Evolutionary conservation across 305 asterid species (phyloP), one percentile per base, ranked within the genome.

Genomic region (Plantago coronopus): DNA sequence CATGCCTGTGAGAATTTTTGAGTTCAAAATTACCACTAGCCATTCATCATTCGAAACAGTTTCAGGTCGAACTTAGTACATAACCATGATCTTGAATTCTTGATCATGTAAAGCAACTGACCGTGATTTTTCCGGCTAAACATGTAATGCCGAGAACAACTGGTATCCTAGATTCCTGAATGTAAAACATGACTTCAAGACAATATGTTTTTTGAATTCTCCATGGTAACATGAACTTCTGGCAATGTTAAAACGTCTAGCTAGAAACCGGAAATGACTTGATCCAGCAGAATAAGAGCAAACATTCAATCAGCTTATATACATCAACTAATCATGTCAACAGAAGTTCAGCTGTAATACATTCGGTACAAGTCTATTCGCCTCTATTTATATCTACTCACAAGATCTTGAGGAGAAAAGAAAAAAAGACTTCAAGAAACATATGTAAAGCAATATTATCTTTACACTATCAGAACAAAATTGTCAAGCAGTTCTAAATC

Each of bases 391-490:
- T 19, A 20, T 10, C 31, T 49, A 49, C n/a, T 49, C 55, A 51
- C 57, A 22, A 51, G 40, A 23, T 51, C 57, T 51, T 51, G 40
- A 34, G 13, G 40, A 12, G 12, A 34, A 23, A 23, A 23, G 14
- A 51, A 34, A 23, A 22, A 51, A 34, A 14, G 9, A 29, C 34
- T 27, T 27, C 34, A 51, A 15, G 23, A 13, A 51, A 20, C 55
- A 49, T 15, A 22, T 51, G 57, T 34, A 21, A 15, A 17, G 29
- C 57, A 22, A 51, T 22, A 53, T 16, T 53, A 53, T 22, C 40
- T 53, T 53, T 18, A 25, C 31, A 53, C 58, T 16, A 37, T 25
- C 40, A 25, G 58, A 53, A 23, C 58, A 53, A 53, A 53, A 53
- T 23, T 9, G 58, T 53, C 42, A 53, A 51, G 58, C 31, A 53